Evolutionary conservation across 352 stramenopile genomes (phyloP), one percentile per base, ranked within the genome.

Genomic region (Phytophthora chlamydospora): DNA sequence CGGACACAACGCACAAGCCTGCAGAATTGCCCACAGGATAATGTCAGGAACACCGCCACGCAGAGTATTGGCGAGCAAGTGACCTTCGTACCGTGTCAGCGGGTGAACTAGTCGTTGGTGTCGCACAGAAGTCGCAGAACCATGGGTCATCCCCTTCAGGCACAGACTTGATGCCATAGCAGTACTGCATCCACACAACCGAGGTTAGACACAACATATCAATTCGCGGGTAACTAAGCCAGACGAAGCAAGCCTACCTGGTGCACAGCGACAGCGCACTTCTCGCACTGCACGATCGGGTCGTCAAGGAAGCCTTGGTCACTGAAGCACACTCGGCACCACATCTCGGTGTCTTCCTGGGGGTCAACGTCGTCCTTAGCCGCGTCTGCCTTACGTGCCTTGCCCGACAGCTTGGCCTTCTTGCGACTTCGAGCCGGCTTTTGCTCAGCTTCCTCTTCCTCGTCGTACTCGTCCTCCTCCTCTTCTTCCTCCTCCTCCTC

Each of bases 241-340:
- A 61, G 45, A 42, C 2, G 2, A 5, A 1, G 9, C 29, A 50
- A 31, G 27, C 8, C 41, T 68, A 96, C 88, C 77, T 96, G 85
- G 58, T 96, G 88, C 39, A 95, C 85, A 13, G 86, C 87, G 31
- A 92, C 85, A 14, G 82, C 67, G 44, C 88, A 96, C 56, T 85
- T 88, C 61, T 96, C 88, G 47, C 88, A 96, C 56, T 95, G 84
- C 6, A 96, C 88, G 33, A 96, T 96, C 27, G 85, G 86, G 47
- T 96, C 88, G 58, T 95, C 86, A 52, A 90, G 72, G 54, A 88
- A 96, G 10, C 85, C 86, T 63, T 94, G 83, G 64, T 95, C 88
- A 40, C 86, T 93, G 51, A 92, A 95, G 67, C 88, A 96, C 38
- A 96, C 88, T 8, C 88, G 86, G 55, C 88, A 96, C 83, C 88